Evolutionary conservation across 2,329 filamentous ascomycete species (phyloP), one percentile per base, ranked within the genome.

Genomic region (Cryphonectria naterciae): DNA sequence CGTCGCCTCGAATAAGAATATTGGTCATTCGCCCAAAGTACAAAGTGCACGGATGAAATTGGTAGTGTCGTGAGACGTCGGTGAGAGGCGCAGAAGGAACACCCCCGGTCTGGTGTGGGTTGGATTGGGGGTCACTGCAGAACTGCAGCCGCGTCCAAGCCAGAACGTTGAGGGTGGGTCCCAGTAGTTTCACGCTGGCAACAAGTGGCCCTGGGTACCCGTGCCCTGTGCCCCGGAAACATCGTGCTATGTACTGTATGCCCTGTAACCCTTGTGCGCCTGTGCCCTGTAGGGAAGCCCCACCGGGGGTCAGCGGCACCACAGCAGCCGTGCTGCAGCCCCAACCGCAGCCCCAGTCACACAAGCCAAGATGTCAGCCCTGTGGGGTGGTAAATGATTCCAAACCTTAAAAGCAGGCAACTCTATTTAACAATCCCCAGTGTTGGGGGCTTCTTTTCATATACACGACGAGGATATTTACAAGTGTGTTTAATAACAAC

Each of bases 121-220:
- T 39, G 35, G 22, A 39, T 61, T 61, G 58, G 58, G 8, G 8
- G 46, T 49, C 35, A 32, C 32, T 32, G 32, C 32, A 32, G 28
- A 2, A 22, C 25, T 39, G 22, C 58, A 61, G 58, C 58, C 58
- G 58, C 58, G 58, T 61, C 58, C 35, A 11, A 61, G 58, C 17
- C 58, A 39, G 58, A 37, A 61, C 58, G 58, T 61, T 61, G 58
- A 61, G 32, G 22, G 58, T 61, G 58, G 58, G 35, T 39, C 35
- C 22, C 10, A 4, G 58, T 7, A 4, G 58, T n/a, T 61, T 61
- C 32, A 25, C 54, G 4, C 15, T 32, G 54, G 25, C 54, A 10
- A 58, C 11, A 32, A 7, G 43, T 49, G 43, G 43, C 43, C 17
- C 43, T 49, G 37, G 37, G 17, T 49, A 49, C 43, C 19, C 22